Percentiles rank a stretch among this genome's conserved stretches.
These are phyloP conservation scores for Glarea lozoyensis DNA, from an alignment of 495 filamentous ascomycete genomes.

Conservation along the genomic window DNA sequence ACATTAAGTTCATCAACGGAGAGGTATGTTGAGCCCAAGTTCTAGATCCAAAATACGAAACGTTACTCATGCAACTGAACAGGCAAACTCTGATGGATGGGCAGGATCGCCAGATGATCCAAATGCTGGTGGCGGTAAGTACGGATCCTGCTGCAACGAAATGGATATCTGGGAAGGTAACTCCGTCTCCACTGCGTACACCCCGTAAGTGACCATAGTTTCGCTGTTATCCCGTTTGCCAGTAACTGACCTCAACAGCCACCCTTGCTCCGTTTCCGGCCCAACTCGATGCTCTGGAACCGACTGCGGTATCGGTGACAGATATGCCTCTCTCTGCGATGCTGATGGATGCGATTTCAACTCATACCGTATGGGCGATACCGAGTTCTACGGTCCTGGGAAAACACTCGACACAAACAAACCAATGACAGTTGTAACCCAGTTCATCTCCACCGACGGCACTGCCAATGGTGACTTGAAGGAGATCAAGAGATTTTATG, in stretches of 20 bases:
- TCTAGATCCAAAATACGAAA: not conserved
- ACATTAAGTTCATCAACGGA: constrained; percentile 62
- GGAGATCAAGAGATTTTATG: constrained; percentile 57
- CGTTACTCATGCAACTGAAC: constrained; percentile 36
- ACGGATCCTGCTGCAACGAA: constrained; percentile 58
- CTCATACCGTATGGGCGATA: constrained; percentile 52
- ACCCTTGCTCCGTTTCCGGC: constrained; percentile 8
- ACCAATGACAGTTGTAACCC: constrained; percentile 61
- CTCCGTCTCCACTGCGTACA: constrained; percentile 22
- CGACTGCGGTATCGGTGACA: constrained; percentile 27
- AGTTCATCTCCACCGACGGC: constrained; percentile 54
- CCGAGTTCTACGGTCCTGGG: constrained; percentile 47
- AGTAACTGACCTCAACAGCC: not conserved
- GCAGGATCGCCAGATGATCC: constrained; percentile 32
- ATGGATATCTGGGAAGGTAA: constrained; percentile 70
- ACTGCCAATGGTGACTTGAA: constrained; percentile 44
- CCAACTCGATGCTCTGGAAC: constrained; percentile 11
- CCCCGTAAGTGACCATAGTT: constrained; percentile 1
- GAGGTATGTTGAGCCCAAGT: constrained; percentile 24
- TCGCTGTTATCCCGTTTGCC: not conserved
- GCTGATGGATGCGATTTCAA: constrained; percentile 72
- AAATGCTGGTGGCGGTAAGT: constrained; percentile 47
- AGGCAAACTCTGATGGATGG: constrained; percentile 44
- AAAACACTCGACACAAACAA: constrained; percentile 50
- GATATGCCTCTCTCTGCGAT: constrained; percentile 54